A percentile compares a stretch with the other conserved stretches of the same genome.
These are phyloP conservation scores for Kuraishia hungarica DNA, from an alignment of 805 yeast genomes.

Conservation along the genomic window DNA sequence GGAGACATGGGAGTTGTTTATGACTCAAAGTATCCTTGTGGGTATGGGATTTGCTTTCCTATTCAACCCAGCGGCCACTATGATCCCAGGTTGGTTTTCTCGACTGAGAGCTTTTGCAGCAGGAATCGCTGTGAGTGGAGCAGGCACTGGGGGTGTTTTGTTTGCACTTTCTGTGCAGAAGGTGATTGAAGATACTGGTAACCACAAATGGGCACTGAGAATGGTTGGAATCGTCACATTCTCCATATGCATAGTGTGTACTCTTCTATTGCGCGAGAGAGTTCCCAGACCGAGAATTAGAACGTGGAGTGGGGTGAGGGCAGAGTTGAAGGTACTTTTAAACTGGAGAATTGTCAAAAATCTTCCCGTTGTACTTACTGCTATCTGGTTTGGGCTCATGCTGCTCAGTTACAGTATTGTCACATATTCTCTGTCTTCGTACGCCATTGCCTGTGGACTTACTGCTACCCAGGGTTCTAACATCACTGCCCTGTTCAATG, in stretches of 20 bases:
- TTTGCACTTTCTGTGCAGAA: slow-evolving; percentile 34
- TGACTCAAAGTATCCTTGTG: slow-evolving; percentile 43
- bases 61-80: slow-evolving; percentile 33
- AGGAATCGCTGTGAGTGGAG: slow-evolving; percentile 39
- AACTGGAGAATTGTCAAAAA: slow-evolving; percentile 8
- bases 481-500: slow-evolving; percentile 35
- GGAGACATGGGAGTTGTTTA: slow-evolving; percentile 39
- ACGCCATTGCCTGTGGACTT: slow-evolving; percentile 36
- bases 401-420: slow-evolving; percentile 33
- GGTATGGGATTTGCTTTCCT: slow-evolving; percentile 39
- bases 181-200: slow-evolving; percentile 29
- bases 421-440: slow-evolving; percentile 38
- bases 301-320: slow-evolving; percentile 7
- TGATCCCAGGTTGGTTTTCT: slow-evolving; percentile 42
- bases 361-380: slow-evolving; percentile 10
- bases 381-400: slow-evolving; percentile 23
- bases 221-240: slow-evolving; percentile 30
- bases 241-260: slow-evolving; percentile 27
- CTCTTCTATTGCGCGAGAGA: slow-evolving; percentile 17
- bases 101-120: slow-evolving; percentile 34
- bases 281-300: slow-evolving; percentile 7
- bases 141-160: slow-evolving; percentile 44
- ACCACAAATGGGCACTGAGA: slow-evolving; percentile 35
- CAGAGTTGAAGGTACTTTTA: slow-evolving; percentile 8
- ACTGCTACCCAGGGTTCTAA: slow-evolving; percentile 32